Evolutionary conservation across 257 asterid genomes (phyloP), one percentile per base, ranked within the genome.

Genomic region (Plantago elongata): DNA sequence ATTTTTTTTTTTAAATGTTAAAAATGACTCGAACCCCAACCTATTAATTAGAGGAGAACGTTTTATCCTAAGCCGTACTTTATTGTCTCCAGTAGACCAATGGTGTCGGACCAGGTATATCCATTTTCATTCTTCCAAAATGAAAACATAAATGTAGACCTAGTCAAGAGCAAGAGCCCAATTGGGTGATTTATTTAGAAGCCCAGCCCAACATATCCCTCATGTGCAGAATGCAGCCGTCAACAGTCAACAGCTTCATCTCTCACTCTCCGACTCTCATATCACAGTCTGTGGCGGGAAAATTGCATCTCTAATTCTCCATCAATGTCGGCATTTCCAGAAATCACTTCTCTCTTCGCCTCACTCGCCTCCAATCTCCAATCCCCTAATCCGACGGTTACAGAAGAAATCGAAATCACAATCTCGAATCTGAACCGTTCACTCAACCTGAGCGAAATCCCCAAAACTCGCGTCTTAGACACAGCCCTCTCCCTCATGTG

Each of bases 401-500:
- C 50, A 29, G 27, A 65, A 48, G 78, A 73, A 63, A 60, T 74
- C 45, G 73, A 66, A 60, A 18, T 61, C 68, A 46, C 85, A 17
- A 51, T 86, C 60, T 67, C 82, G 60, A 69, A 75, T 60, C 81
- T 89, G 70, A 86, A 71, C 75, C 85, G 75, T 59, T 78, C 81
- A 55, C 84, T 89, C 77, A 86, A 89, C 76, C 77, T 75, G 63
- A 68, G 72, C 46, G 77, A 77, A 74, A 64, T 68, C 61, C 77
- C 85, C 29, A 64, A 79, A 66, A 71, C 69, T 71, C 74, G 79
- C 65, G 54, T 82, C 77, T 66, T 86, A 70, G 89, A 86, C 67
- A 73, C 90, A 38, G 83, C 96, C 17, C 90, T 89, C 45, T 83
- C 95, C 65, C 81, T 77, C 69, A 71, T 86, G 95, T 75, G 92